Conservation (phyloP, 768 basidiomycete genomes). For the Pleurotus sapidus region DNA sequence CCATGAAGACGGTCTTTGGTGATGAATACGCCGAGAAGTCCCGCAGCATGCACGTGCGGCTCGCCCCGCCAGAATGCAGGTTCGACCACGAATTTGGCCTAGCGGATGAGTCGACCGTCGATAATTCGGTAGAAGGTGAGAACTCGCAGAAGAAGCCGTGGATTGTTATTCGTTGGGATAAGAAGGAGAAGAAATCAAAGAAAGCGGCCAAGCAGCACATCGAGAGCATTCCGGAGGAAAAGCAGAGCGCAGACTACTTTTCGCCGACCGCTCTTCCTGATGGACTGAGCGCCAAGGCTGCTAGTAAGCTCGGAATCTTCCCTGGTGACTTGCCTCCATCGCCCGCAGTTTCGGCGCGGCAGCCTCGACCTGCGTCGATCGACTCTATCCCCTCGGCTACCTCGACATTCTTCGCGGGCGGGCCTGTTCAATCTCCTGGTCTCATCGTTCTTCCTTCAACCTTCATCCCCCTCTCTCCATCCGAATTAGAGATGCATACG, state of each 20-base stretch:
- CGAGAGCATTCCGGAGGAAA: slow-evolving; percentile 10
- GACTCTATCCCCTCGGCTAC: slow-evolving; percentile 8
- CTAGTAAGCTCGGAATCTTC: slow-evolving; percentile 36
- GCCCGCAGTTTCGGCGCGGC: slow-evolving; percentile 21
- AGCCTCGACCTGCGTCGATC: slow-evolving; percentile 7
- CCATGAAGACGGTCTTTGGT: slow-evolving; percentile 52
- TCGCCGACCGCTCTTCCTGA: background rate
- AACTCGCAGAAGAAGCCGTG: slow-evolving; percentile 23
- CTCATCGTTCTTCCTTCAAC: slow-evolving; percentile 57
- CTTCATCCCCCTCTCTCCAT: slow-evolving; percentile 54
- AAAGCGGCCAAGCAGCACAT: slow-evolving; percentile 23
- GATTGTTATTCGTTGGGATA: slow-evolving; percentile 35
- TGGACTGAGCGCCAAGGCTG: slow-evolving; percentile 31
- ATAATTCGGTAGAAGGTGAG: slow-evolving; percentile 16
- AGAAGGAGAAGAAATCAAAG: slow-evolving; percentile 25
- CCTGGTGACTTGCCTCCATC: slow-evolving; percentile 28
- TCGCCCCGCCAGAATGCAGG: slow-evolving; percentile 45
- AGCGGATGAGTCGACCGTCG: slow-evolving; percentile 24
- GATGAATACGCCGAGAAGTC: slow-evolving; percentile 38
- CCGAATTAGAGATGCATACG: slow-evolving; percentile 73
- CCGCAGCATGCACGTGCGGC: slow-evolving; percentile 49
- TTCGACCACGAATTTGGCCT: slow-evolving; percentile 21
- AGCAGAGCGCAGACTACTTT: background rate
- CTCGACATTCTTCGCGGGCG: slow-evolving; percentile 8
- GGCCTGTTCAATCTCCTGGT: slow-evolving; percentile 55